Base-by-base conservation (phyloP, 257 asterid genomes). In the Gentiana macrophylla region DNA sequence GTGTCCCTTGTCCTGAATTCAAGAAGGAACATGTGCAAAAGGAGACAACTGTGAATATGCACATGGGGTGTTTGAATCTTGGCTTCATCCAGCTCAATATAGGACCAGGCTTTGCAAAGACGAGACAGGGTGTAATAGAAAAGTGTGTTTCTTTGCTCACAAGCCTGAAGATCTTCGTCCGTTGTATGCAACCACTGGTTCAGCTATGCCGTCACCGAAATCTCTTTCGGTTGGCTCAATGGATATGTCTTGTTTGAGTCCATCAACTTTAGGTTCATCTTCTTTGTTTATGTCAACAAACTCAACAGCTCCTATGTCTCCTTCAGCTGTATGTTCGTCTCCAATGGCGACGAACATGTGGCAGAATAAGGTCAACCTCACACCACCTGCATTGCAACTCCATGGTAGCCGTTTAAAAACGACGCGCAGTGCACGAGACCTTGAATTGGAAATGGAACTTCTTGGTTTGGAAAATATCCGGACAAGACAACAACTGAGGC, bases 21-120 rank as follows among this genome's bases (percentile, higher is more conserved):
- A 89, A 89, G 93, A 89, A 86, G 82, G 95, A 0, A 66, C 66
- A 43, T 89, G 97, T 36, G 74, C 66, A 6, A 89, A 82, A 60
- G 77, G 74, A 0, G 97, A 89, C 65, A 7, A 53, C 6, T 89
- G 97, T 43, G 97, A 89, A 55, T 89, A 78, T 9, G 95, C 97
- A 7, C 97, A 89, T 61, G 97, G 97, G 1, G 97, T 89, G 33
- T 89, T 89, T 3, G 97, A 89, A 51, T 89, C 97, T 0, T 89
- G 97, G 97, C 93, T 89, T 12, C 97, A 89, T 69, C 97, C 97
- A 1, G 94, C 97, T 1, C 97, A 89, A 46, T 89, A 89, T 58
- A 63, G 91, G 61, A 89, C 97, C 41, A 80, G 95, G 12, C 88
- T 89, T 3, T 89, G 97, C 74, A 89, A 89, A 74, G 97, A 89